Conservation (phyloP, 345 rosid genomes). For the Salix brachista region DNA sequence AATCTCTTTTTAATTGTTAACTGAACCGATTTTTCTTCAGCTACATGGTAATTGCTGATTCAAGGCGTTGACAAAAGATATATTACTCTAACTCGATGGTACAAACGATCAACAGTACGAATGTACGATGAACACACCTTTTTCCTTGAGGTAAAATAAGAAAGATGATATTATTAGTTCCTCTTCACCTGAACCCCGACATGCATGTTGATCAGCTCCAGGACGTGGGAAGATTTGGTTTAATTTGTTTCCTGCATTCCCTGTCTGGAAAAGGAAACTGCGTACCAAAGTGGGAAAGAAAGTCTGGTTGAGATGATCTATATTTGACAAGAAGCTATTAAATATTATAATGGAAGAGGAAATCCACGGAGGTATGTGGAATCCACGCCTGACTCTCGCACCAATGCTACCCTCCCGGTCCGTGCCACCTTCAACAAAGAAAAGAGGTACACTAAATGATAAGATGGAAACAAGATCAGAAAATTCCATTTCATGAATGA, state of each 20-base stretch:
- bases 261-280: neutral
- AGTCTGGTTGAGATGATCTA: neutral
- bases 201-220: neutral
- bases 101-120: neutral
- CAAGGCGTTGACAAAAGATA: neutral
- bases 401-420: constrained; percentile 70
- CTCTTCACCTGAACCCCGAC: neutral
- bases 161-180: neutral
- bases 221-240: neutral
- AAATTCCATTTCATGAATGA: neutral
- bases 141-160: neutral
- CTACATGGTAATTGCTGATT: neutral
- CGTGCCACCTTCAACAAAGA: constrained; percentile 58
- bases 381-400: constrained; percentile 70
- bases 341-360: constrained; percentile 47
- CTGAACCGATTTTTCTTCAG: no score
- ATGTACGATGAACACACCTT: neutral
- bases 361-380: constrained; percentile 60
- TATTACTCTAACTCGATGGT: neutral
- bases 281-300: no score
- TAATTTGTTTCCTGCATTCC: neutral
- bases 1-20: neutral
- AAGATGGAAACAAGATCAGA: neutral
- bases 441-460: neutral
- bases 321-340: neutral